Percentiles rank a stretch among this genome's conserved stretches.
These are phyloP conservation scores for Parasarocladium wereldwijsianum DNA, from an alignment of 2,329 filamentous ascomycete genomes.

Conservation along the genomic window DNA sequence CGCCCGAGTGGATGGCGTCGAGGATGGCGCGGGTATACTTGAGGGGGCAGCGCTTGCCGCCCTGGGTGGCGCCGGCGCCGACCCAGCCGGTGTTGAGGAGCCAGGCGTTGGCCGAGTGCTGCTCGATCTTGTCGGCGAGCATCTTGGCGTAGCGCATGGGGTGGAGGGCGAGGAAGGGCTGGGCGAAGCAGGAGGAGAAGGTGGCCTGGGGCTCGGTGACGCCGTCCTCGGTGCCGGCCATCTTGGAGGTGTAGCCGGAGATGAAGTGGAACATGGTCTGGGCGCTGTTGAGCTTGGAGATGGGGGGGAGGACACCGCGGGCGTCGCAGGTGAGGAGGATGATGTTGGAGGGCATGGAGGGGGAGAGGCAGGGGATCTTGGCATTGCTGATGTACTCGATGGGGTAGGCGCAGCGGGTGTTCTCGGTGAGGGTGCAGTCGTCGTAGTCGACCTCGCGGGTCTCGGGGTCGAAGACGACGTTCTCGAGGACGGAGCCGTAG, in stretches of 20 bases:
- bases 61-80: constrained; percentile 77
- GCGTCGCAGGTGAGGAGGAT: constrained; percentile 97
- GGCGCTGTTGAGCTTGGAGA: constrained; percentile 86
- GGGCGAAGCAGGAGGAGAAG: constrained; percentile 98
- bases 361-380: constrained; percentile 89
- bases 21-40: constrained; percentile 98
- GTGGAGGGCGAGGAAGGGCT: constrained; percentile 96
- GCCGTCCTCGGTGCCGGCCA: constrained; percentile 97
- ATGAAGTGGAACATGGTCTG: constrained; percentile 99
- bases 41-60: constrained; percentile 91
- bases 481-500: constrained; percentile 95
- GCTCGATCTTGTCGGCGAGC: constrained; percentile 93
- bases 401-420: constrained; percentile 95
- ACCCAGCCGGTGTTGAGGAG: constrained; percentile 98
- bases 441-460: constrained; percentile 93
- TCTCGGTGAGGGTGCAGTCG: constrained; percentile 87
- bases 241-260: constrained; percentile 98
- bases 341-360: constrained; percentile 88
- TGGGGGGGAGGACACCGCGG: constrained; percentile 89
- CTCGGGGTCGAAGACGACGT: constrained; percentile 89
- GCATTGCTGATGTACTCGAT: constrained; percentile 99
- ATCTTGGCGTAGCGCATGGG: constrained; percentile 98
- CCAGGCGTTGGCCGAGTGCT: constrained; percentile 95
- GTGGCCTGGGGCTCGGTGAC: constrained; percentile 95
- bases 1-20: constrained; percentile 92